A percentile compares a stretch with the other conserved stretches of the same genome.
These are phyloP conservation scores for Talaromyces piceae DNA, from an alignment of 2,329 filamentous ascomycete species.

Conservation along the genomic window DNA sequence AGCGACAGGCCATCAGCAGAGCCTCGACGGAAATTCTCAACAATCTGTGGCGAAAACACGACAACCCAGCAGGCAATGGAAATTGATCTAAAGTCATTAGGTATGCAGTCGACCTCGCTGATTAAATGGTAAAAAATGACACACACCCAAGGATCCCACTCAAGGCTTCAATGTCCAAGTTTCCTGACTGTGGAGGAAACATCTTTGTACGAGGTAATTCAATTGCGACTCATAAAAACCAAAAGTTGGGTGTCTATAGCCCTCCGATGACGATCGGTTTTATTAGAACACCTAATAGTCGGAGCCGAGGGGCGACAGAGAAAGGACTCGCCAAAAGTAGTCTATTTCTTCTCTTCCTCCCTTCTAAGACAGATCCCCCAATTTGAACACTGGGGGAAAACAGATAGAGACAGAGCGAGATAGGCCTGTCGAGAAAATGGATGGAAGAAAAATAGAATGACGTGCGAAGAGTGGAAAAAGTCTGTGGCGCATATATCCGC, in stretches of 20 bases:
- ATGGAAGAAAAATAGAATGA: background rate
- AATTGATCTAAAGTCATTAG: constrained; percentile 58
- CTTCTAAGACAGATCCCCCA: background rate
- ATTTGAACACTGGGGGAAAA: no score
- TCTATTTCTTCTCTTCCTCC: background rate
- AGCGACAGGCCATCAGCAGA: constrained; percentile 85
- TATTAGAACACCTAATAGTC: background rate
- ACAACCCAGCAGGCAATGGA: constrained; percentile 98
- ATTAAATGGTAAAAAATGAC: background rate
- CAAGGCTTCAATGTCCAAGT: constrained; percentile 80
- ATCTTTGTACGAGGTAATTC: constrained; percentile 14
- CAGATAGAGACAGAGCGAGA: no score
- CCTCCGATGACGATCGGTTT: background rate
- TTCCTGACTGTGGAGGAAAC: constrained; percentile 37
- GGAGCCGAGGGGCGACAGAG: background rate
- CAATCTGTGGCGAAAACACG: constrained; percentile 94
- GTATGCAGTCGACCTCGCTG: constrained; percentile 10
- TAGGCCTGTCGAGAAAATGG: background rate
- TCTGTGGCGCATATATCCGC: background rate
- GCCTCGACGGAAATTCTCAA: constrained; percentile 80
- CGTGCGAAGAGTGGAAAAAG: background rate
- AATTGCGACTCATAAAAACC: background rate
- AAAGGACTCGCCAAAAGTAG: background rate
- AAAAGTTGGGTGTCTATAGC: background rate
- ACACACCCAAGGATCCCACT: constrained; percentile 84